Evolutionary conservation across 306 rosid genomes (phyloP), one percentile per base, ranked within the genome.

Genomic region (Delonix regia): DNA sequence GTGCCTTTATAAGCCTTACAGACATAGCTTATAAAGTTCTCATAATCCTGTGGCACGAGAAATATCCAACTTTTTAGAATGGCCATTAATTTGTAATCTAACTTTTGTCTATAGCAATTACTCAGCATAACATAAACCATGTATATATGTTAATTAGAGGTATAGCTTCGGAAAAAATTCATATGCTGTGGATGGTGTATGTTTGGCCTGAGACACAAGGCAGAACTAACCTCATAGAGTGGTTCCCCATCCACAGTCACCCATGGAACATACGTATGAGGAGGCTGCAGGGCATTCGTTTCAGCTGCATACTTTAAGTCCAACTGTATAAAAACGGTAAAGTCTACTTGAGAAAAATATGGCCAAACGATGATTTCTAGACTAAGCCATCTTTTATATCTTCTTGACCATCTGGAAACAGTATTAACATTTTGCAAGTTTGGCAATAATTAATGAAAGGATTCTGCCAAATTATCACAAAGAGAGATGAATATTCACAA

Each of bases 161-260:
- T 27, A 60, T 59, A 27, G 16, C n/a, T 9, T 4, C 7, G 48
- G 5, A 2, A 24, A 80, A 63, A 41, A n/a, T 36, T 63, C 49
- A 56, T 66, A 69, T 55, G 19, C 13, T 25, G 5, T 9, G 41
- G 61, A 67, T 24, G 33, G n/a, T 1, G 7, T 12, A 22, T 62
- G 56, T 25, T 64, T 53, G 12, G 24, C 14, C 5, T 3, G 2
- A 38, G 49, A 67, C 22, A 71, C 30, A 3, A 24, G 25, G 90
- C 73, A 78, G 69, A 82, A 91, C 91, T 75, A 56, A 93, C 97
- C 94, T 93, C 97, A 15, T 89, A 89, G 51, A 95, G 89, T 51
- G 99, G 97, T 55, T 88, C 67, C 70, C 97, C 99, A 83, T 93
- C 83, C 19, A 95, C 96, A 78, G 93, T 94, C 49, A 93, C 97